phyloP scores from a whole-genome alignment of 2,329 filamentous ascomycete species.

The Ceratocystis smalleyi region DNA sequence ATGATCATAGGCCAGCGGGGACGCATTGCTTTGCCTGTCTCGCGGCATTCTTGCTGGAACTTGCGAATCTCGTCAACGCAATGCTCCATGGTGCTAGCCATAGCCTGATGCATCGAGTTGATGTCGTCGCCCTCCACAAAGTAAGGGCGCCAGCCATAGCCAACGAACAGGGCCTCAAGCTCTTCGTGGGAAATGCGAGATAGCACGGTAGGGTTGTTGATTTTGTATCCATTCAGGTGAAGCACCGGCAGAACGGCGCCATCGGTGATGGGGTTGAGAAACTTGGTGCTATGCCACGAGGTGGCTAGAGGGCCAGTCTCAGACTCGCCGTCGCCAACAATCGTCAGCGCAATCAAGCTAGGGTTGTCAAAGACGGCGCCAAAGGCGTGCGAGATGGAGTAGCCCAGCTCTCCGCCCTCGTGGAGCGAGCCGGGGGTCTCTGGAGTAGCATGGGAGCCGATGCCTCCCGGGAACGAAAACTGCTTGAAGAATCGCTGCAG shows the following conservation, averaged over 20 bases:
- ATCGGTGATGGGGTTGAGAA: constrained; percentile 63
- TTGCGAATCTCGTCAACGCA: constrained; percentile 54
- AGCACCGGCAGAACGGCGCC: constrained; percentile 64
- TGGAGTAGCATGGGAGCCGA: constrained; percentile 62
- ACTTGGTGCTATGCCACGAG: constrained; percentile 70
- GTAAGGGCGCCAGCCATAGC: constrained; percentile 66
- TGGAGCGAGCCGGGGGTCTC: constrained; percentile 65
- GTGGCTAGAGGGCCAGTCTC: constrained; percentile 67
- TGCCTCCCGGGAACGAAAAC: constrained; percentile 67
- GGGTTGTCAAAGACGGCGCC: constrained; percentile 63
- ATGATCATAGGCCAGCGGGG: constrained; percentile 68
- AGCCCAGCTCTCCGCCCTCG: constrained; percentile 70
- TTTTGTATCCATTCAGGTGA: constrained; percentile 73
- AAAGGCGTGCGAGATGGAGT: constrained; percentile 65
- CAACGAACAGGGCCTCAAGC: constrained; percentile 50
- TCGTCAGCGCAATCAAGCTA: constrained; percentile 56
- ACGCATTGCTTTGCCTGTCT: constrained; percentile 52
- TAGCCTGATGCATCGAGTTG: constrained; percentile 64
- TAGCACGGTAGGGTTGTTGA: constrained; percentile 63
- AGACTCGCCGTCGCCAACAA: constrained; percentile 69
- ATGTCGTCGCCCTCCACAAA: constrained; percentile 64
- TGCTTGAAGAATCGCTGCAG: constrained; percentile 66
- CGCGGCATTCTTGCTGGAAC: constrained; percentile 56
- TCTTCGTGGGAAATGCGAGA: constrained; percentile 61
- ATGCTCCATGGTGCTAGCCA: constrained; percentile 60